A percentile compares a stretch with the other conserved stretches of the same genome.
phyloP scores from a whole-genome alignment of 768 basidiomycete species.

The Suillus subluteus region DNA sequence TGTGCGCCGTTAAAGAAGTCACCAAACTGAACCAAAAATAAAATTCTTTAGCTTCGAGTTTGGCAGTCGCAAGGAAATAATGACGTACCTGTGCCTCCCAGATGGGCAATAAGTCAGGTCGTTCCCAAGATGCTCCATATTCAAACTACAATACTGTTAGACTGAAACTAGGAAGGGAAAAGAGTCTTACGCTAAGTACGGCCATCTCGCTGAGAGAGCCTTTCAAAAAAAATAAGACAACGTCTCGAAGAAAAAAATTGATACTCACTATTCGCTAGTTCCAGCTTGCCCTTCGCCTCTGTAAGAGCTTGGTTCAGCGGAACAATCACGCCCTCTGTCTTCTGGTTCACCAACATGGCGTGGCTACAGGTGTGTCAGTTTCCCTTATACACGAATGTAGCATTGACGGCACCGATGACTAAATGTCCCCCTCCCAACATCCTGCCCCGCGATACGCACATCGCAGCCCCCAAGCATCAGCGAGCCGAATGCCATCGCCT shows the following conservation, averaged over 20 bases:
- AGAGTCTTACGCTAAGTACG: conserved; percentile 72
- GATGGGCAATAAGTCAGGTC: conserved; percentile 78
- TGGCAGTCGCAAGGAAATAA: not conserved
- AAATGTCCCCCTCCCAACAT: conserved; percentile 90
- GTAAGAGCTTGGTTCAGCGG: conserved; percentile 74
- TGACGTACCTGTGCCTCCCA: conserved; percentile 85
- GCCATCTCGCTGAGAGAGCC: conserved; percentile 90
- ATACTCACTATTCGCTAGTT: conserved; percentile 82
- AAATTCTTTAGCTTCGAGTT: conserved; percentile 1
- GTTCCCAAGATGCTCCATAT: conserved; percentile 89
- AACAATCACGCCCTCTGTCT: conserved; percentile 75
- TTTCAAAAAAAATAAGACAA: conserved; percentile 30
- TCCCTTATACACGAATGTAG: not conserved
- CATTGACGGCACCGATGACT: conserved; percentile 59
- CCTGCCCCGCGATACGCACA: conserved; percentile 90
- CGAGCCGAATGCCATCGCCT: conserved; percentile 90
- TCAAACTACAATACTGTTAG: conserved; percentile 64
- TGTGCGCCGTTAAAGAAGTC: conserved; percentile 93
- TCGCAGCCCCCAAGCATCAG: conserved; percentile 82
- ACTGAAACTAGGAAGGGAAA: not conserved
- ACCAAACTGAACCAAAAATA: conserved; percentile 59
- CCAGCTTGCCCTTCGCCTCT: conserved; percentile 65
- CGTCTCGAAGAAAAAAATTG: not conserved
- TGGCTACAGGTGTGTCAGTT: conserved; percentile 46
- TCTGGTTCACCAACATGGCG: conserved; percentile 91